These are phyloP conservation scores for Mycena kentingensis DNA, from an alignment of 768 basidiomycete genomes.

Conservation along the genomic window DNA sequence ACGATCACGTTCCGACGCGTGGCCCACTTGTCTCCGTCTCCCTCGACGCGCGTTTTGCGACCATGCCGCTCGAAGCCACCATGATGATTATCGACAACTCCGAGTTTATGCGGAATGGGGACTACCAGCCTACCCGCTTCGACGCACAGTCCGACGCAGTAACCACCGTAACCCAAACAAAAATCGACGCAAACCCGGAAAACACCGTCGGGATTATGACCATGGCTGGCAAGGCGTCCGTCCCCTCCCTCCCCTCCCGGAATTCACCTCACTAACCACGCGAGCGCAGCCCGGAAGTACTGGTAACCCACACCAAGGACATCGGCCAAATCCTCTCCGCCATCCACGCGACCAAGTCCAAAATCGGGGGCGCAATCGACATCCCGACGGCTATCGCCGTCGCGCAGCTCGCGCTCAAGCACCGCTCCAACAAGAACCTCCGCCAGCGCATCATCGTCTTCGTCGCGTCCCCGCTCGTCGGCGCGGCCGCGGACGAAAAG, in stretches of 20 bases:
- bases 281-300: slow-evolving; percentile 78
- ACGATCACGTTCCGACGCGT: too few relatives aligned
- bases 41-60: slow-evolving; percentile 34
- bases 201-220: slow-evolving; percentile 98
- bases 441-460: slow-evolving; percentile 96
- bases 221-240: slow-evolving; percentile 94
- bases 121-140: slow-evolving; percentile 84
- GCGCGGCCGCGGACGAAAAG: slow-evolving; percentile 70
- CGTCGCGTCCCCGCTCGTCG: slow-evolving; percentile 84
- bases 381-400: slow-evolving; percentile 90
- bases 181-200: slow-evolving; percentile 95
- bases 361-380: slow-evolving; percentile 81
- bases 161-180: slow-evolving; percentile 85
- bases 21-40: too few relatives aligned
- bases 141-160: slow-evolving; percentile 92
- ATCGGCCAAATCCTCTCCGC: slow-evolving; percentile 87
- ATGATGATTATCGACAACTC: slow-evolving; percentile 99
- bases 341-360: slow-evolving; percentile 67
- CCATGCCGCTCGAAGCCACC: slow-evolving; percentile 95
- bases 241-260: not conserved
- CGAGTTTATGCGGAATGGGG: slow-evolving; percentile 95
- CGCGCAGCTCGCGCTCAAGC: slow-evolving; percentile 95
- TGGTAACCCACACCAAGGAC: slow-evolving; percentile 95
- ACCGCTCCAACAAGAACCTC: slow-evolving; percentile 97
- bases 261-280: not conserved